Evolutionary conservation across 345 rosid genomes (phyloP).

Genomic region (Murraya koenigii): DNA sequence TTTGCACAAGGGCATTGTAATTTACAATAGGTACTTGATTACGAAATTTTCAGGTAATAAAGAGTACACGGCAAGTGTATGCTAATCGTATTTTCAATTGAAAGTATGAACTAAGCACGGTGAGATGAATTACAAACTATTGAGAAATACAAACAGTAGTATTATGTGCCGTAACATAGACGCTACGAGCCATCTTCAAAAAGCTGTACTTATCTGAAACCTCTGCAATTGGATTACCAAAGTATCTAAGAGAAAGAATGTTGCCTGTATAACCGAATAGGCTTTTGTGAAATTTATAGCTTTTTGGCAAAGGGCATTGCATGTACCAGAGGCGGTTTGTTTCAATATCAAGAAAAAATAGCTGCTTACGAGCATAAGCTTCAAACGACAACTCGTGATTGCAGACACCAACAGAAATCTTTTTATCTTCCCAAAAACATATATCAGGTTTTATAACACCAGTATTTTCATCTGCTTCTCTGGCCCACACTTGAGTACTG

Average conservation of each 20-base stretch:
- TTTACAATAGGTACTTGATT: too few species aligned
- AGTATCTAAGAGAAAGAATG: not conserved
- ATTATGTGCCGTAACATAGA: not conserved
- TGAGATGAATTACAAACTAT: not conserved
- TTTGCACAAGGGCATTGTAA: too few species aligned
- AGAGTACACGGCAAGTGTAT: constrained; percentile 33
- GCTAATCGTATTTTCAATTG: constrained; percentile 39
- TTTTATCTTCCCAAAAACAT: not conserved
- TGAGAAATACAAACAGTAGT: not conserved
- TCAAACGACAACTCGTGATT: not conserved
- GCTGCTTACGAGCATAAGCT: not conserved
- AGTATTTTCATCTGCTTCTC: not conserved
- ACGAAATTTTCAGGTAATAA: constrained; percentile 28
- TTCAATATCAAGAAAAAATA: not conserved
- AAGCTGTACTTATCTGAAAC: not conserved
- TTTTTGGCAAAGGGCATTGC: too few species aligned
- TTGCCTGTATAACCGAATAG: not conserved
- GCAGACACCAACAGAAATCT: not conserved
- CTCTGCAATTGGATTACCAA: not conserved
- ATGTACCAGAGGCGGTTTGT: not conserved
- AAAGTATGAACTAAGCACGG: too few species aligned
- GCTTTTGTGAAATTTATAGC: not conserved
- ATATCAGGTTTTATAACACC: not conserved
- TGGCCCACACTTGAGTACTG: not conserved
- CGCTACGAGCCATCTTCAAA: not conserved